These are phyloP conservation scores for Hymenoscyphus fructigenus DNA, from an alignment of 2,329 filamentous ascomycete species.

Conservation along the genomic window DNA sequence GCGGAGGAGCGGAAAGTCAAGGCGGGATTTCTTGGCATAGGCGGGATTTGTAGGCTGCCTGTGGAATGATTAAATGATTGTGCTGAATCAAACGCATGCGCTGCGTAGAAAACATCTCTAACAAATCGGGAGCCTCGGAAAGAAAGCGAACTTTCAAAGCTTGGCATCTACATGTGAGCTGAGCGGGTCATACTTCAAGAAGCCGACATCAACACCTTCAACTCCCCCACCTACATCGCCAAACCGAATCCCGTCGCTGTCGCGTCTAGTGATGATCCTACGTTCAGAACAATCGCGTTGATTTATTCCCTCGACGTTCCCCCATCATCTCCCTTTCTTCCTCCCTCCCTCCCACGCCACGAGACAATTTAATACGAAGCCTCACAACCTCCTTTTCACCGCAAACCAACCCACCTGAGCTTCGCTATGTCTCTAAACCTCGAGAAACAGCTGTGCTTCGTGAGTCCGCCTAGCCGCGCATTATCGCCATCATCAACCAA, in stretches of 20 bases:
- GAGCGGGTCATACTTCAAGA: neutral
- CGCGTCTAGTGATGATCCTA: constrained; percentile 20
- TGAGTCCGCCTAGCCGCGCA: constrained; percentile 46
- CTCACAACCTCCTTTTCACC: neutral
- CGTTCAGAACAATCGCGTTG: constrained; percentile 17
- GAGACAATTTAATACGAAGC: neutral
- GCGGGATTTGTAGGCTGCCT: too few species aligned
- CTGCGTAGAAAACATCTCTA: neutral
- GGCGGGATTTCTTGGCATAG: neutral
- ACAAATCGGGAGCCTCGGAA: neutral
- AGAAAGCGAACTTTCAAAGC: neutral
- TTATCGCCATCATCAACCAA: neutral
- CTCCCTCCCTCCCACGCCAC: neutral
- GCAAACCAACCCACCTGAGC: neutral
- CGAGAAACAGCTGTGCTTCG: constrained; percentile 79
- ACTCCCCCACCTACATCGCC: neutral
- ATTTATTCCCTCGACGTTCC: constrained; percentile 7
- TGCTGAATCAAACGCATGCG: neutral
- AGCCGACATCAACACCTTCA: constrained; percentile 5
- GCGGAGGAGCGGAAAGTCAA: neutral
- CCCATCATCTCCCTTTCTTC: neutral
- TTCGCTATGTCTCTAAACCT: constrained; percentile 67
- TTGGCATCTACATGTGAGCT: constrained; percentile 11
- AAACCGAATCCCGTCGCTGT: neutral
- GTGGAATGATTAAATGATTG: too few species aligned